phyloP scores from a whole-genome alignment of 1,139 yeast species.

The Scheffersomyces parashehatae region DNA sequence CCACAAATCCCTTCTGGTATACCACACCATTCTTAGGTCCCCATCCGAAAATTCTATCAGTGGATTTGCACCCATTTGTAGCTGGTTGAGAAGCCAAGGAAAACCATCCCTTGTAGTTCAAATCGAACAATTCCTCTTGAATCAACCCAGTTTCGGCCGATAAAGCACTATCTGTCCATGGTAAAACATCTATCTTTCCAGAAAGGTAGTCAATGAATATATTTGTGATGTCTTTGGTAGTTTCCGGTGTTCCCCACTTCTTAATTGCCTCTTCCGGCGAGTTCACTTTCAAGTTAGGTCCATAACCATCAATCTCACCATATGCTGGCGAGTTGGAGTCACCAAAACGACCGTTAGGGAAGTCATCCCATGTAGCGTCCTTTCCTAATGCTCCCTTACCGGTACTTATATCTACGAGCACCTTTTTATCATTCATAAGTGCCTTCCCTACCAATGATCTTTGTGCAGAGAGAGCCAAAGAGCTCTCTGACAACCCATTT shows the following conservation, averaged over 20 bases:
- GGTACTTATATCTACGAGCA: conserved; percentile 71
- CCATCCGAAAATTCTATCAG: conserved; percentile 92
- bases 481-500: conserved; percentile 44
- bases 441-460: conserved; percentile 27
- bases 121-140: conserved; percentile 81
- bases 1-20: conserved; percentile 90
- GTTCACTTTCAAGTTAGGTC: conserved; percentile 77
- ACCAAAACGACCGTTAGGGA: conserved; percentile 97
- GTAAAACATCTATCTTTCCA: conserved; percentile 73
- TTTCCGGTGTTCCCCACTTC: conserved; percentile 82
- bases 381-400: conserved; percentile 87
- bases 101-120: conserved; percentile 76
- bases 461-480: conserved; percentile 20
- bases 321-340: conserved; percentile 96
- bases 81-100: conserved; percentile 97
- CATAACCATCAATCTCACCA: conserved; percentile 97
- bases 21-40: conserved; percentile 90
- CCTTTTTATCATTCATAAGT: conserved; percentile 42
- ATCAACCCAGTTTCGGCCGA: conserved; percentile 89
- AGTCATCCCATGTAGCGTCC: conserved; percentile 98
- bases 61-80: conserved; percentile 70
- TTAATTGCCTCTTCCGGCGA: conserved; percentile 68
- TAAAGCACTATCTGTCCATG: conserved; percentile 88
- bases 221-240: conserved; percentile 60
- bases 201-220: conserved; percentile 75